Conservation (phyloP, 768 basidiomycete species). For the Rhodotorula kratochvilovae region DNA sequence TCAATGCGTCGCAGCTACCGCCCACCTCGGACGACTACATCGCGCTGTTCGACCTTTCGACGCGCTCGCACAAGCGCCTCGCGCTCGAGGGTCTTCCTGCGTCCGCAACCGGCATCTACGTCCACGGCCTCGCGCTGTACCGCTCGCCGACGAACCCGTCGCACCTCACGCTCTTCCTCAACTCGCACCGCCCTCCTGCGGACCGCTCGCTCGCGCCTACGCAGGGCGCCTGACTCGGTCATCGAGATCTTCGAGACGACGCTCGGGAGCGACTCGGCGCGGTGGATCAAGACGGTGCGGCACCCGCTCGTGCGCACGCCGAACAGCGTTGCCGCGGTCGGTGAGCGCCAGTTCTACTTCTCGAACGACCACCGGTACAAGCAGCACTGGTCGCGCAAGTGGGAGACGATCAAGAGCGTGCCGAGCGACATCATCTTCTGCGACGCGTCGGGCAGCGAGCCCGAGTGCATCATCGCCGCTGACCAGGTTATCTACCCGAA, state of each 20-base stretch:
- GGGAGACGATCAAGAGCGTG: not conserved
- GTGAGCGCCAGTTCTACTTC: conserved; percentile 64
- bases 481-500: conserved; percentile 57
- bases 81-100: conserved; percentile 23
- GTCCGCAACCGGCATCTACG: conserved; percentile 40
- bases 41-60: conserved; percentile 14
- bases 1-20: conserved; percentile 10
- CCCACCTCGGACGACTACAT: conserved; percentile 13
- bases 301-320: conserved; percentile 60
- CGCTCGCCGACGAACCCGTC: conserved; percentile 51
- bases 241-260: conserved; percentile 65
- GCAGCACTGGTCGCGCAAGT: conserved; percentile 32
- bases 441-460: conserved; percentile 53
- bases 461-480: conserved; percentile 58
- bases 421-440: conserved; percentile 63
- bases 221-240: conserved; percentile 66
- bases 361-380: conserved; percentile 65
- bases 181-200: conserved; percentile 64
- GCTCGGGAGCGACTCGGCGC: conserved; percentile 52
- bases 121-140: conserved; percentile 69
- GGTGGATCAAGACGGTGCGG: conserved; percentile 59
- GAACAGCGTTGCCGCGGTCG: conserved; percentile 68
- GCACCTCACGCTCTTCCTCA: conserved; percentile 61
- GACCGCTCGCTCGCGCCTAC: conserved; percentile 46
- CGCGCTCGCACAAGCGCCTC: conserved; percentile 2